Evolutionary conservation across 2,329 filamentous ascomycete species (phyloP).

Genomic region (Fusarium humuli): DNA sequence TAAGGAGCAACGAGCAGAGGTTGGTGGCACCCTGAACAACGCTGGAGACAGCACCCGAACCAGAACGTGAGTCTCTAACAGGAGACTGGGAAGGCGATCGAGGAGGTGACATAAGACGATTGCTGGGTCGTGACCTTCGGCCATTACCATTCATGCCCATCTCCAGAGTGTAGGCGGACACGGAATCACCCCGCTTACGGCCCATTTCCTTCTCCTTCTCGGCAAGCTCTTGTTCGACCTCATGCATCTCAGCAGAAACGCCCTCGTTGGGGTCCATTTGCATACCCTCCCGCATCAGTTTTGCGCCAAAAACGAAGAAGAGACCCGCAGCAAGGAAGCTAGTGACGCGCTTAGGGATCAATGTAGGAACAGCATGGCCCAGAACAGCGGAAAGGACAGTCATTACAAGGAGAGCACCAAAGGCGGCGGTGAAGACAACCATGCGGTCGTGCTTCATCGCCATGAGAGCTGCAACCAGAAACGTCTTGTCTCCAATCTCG

Average conservation of each 20-base stretch:
- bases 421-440: constrained; percentile 95
- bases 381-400: constrained; percentile 92
- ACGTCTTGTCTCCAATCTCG: constrained; percentile 98
- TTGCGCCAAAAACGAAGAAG: constrained; percentile 90
- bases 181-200: constrained; percentile 70
- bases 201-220: constrained; percentile 88
- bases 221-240: constrained; percentile 92
- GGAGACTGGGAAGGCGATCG: constrained; percentile 84
- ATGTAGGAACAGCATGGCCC: constrained; percentile 88
- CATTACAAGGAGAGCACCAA: constrained; percentile 91
- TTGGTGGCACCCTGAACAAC: constrained; percentile 79
- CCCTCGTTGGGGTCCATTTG: constrained; percentile 91
- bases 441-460: constrained; percentile 97
- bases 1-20: constrained; percentile 86
- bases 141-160: constrained; percentile 72
- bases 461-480: constrained; percentile 96
- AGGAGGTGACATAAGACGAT: constrained; percentile 81
- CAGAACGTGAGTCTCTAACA: constrained; percentile 68
- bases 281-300: constrained; percentile 86
- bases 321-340: constrained; percentile 86
- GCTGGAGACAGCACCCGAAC: constrained; percentile 53
- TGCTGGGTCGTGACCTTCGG: constrained; percentile 78
- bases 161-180: constrained; percentile 82
- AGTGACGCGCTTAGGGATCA: constrained; percentile 91
- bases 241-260: constrained; percentile 96